Evolutionary conservation across 129 eudicot species (phyloP), one percentile per base, ranked within the genome.

Genomic region (Helichrysum umbraculigerum): DNA sequence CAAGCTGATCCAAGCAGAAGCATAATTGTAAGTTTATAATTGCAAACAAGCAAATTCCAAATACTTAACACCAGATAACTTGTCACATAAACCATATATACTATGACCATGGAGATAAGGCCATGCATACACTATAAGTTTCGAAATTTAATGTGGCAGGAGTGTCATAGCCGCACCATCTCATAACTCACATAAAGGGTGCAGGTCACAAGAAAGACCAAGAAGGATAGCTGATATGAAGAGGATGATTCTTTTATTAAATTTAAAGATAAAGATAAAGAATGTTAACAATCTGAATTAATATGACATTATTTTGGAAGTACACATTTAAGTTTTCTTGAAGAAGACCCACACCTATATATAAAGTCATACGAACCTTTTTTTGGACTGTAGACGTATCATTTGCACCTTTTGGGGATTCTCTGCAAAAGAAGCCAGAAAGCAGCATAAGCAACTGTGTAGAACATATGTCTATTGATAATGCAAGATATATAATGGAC

Each of bases 351-450:
- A 42, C 61, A 25, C 66, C 59, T 0, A 42, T 42, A 30, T 44
- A 32, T 76, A 29, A 59, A 62, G 66, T 70, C 66, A 28, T 44
- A 41, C 84, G 16, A 84, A 92, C 98, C 98, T 92, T 92, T 80
- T 92, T 90, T 50, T 88, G 96, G 74, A 92, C 86, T 20, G 96
- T 85, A 70, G 92, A 92, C 63, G 96, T 88, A 86, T 92, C 96
- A 80, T 92, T 85, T 67, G 90, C 98, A 70, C 94, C 96, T 86
- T 92, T 92, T 32, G 98, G 96, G 69, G 96, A 90, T 81, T 92
- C 98, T 71, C 98, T 92, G 89, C 92, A 86, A 76, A 73, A 72
- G 35, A 80, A 70, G 19, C 41, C 52, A 63, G 64, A 76, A 71
- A 71, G 65, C 16, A 72, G 35, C 68, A 71, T 25, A 62, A 35